A percentile compares a stretch with the other conserved stretches of the same genome.
These are phyloP conservation scores for Asterochloris sp. DNA, from an alignment of 139 green algal species.

Conservation along the genomic window DNA sequence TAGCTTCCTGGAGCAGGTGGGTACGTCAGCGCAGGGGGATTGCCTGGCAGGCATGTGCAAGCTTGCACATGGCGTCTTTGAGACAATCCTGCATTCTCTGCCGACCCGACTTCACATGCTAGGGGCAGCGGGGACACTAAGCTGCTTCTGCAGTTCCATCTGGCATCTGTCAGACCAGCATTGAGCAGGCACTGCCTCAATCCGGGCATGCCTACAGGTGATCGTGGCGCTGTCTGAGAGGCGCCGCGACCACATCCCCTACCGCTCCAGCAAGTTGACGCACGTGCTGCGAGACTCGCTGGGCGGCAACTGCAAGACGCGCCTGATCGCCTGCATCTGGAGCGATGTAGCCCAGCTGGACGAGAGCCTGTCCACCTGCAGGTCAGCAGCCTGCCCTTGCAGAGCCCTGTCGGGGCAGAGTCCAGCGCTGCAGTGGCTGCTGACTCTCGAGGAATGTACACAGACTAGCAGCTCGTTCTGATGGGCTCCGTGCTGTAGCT, in stretches of 20 bases:
- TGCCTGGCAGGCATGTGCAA: too few species aligned
- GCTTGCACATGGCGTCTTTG: background rate
- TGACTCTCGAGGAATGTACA: background rate
- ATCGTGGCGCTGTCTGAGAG: constrained; percentile 17
- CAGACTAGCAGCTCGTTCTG: background rate
- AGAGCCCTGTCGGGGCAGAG: too few species aligned
- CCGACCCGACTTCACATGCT: too few species aligned
- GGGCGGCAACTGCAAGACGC: constrained; percentile 43
- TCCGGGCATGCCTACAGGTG: constrained; percentile 8
- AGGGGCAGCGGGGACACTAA: too few species aligned
- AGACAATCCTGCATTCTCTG: too few species aligned
- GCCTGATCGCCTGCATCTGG: constrained; percentile 43
- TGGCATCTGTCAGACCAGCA: too few species aligned
- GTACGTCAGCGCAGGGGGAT: too few species aligned
- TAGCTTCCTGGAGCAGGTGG: constrained; percentile 32
- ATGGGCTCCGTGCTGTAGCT: background rate
- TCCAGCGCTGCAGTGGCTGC: background rate
- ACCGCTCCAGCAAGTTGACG: constrained; percentile 88
- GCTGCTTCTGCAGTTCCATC: too few species aligned
- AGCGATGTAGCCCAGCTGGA: constrained; percentile 40
- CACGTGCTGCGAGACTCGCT: constrained; percentile 77
- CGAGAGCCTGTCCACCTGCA: constrained; percentile 72
- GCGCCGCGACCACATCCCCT: constrained; percentile 11
- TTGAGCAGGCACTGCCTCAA: background rate
- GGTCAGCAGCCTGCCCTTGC: constrained; percentile 41